Percentiles rank a stretch among this genome's conserved stretches.
These are phyloP conservation scores for Apiospora sp. DNA, from an alignment of 2,329 filamentous ascomycete species.

Conservation along the genomic window DNA sequence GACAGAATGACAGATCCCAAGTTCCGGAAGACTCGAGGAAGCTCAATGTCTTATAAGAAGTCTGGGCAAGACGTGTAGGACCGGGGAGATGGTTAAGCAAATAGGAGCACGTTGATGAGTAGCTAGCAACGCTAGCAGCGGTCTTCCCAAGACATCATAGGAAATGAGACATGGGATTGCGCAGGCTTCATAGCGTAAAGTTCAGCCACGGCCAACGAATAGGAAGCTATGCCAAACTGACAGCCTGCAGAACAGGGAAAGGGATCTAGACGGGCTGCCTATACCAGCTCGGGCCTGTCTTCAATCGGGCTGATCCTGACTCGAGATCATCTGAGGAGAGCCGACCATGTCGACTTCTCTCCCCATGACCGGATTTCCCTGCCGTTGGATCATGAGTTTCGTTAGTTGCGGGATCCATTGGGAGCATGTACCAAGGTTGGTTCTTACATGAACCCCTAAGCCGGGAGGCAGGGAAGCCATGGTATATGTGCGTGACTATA, in stretches of 20 bases:
- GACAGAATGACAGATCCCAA: neutral
- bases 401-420: neutral
- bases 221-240: neutral
- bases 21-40: neutral
- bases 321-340: conserved; percentile 16
- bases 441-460: neutral
- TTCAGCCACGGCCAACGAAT: conserved; percentile 15
- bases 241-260: neutral
- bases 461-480: neutral
- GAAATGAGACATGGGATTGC: conserved; percentile 6
- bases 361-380: conserved; percentile 1
- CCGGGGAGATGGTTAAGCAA: neutral
- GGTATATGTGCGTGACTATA: neutral
- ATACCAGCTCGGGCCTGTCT: neutral
- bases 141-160: neutral
- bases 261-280: neutral
- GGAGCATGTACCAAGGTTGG: neutral
- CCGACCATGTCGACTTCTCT: neutral
- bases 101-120: neutral
- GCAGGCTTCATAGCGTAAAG: neutral
- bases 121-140: conserved; percentile 3
- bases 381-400: conserved; percentile 8
- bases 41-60: neutral
- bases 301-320: conserved; percentile 17
- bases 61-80: neutral